Base-by-base conservation (phyloP, 139 green algal species). In the Chloropicon primus region DNA sequence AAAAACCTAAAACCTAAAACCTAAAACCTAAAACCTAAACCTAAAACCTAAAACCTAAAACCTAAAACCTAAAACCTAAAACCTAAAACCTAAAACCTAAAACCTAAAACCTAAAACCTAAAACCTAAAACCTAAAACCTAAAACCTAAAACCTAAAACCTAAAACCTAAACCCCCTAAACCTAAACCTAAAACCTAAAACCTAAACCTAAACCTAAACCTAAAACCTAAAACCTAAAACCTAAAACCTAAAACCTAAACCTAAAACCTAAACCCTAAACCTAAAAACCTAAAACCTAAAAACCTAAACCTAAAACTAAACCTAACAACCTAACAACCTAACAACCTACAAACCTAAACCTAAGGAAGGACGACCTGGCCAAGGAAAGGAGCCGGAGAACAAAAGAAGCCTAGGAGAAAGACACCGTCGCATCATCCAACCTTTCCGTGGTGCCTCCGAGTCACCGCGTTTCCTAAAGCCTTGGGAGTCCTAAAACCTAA, bases 121-220 rank as follows among this genome's bases (percentile, higher is more conserved):
- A 62, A 62, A 62, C 41, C 41, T 62, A 62, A 62, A 62, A 62
- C n/a, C n/a, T n/a, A n/a, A 62, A 62, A 62, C 41, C 41, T 62
- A 62, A 62, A 62, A 62, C 5, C n/a, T n/a, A 62, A 62, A 62
- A 62, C 41, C 41, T 62, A 62, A 62, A 62, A 62, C n/a, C n/a
- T n/a, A 62, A 62, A 62, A 62, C 41, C 41, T 62, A 62, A 62
- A 62, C n/a, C n/a, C n/a, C n/a, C n/a, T n/a, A 62, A 62, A 62
- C 41, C 41, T 62, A 62, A 62, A 62, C 5, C n/a, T n/a, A 62
- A 62, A 62, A 62, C 41, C 41, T 62, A 62, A 62, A 62, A 62
- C n/a, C n/a, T n/a, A 62, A 62, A 62, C 41, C 41, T 62, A 62
- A 62, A 62, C 5, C 5, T n/a, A 62, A 62, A 62, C 41, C 41